These are phyloP conservation scores for Saturnispora halmiae DNA, from an alignment of 805 yeast species.

Conservation along the genomic window DNA sequence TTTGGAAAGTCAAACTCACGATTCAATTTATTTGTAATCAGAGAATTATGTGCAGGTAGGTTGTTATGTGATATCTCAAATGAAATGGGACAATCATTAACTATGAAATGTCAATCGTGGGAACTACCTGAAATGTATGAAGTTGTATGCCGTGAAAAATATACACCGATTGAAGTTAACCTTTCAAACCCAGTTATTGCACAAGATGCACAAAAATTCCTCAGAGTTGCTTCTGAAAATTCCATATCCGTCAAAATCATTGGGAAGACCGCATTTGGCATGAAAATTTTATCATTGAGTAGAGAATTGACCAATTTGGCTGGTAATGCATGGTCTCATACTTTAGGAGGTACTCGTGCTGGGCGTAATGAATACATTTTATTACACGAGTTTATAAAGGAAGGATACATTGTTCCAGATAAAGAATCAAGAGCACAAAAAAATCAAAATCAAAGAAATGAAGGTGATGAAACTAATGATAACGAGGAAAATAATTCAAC, in stretches of 20 bases:
- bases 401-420: slow-evolving; percentile 82
- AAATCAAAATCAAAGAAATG: slow-evolving; percentile 14
- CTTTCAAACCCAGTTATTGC: slow-evolving; percentile 55
- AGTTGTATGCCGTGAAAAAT: slow-evolving; percentile 59
- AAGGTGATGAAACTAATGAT: slow-evolving; percentile 16
- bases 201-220: slow-evolving; percentile 56
- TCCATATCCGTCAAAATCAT: slow-evolving; percentile 56
- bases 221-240: slow-evolving; percentile 65
- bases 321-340: slow-evolving; percentile 96
- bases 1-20: slow-evolving; percentile 49
- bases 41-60: slow-evolving; percentile 76
- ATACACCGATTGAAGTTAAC: slow-evolving; percentile 61
- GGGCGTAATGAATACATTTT: slow-evolving; percentile 92
- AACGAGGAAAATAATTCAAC: slow-evolving; percentile 36
- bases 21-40: slow-evolving; percentile 39
- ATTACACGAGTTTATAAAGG: slow-evolving; percentile 79
- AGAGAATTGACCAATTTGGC: slow-evolving; percentile 88
- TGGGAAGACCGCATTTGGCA: slow-evolving; percentile 69
- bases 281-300: slow-evolving; percentile 80
- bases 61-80: slow-evolving; percentile 87
- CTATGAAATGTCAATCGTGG: slow-evolving; percentile 91
- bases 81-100: slow-evolving; percentile 88
- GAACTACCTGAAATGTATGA: slow-evolving; percentile 86
- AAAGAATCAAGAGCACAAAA: slow-evolving; percentile 30
- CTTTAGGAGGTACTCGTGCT: slow-evolving; percentile 89